Evolutionary conservation across 345 rosid species (phyloP).

Genomic region (Sonneratia alba): DNA sequence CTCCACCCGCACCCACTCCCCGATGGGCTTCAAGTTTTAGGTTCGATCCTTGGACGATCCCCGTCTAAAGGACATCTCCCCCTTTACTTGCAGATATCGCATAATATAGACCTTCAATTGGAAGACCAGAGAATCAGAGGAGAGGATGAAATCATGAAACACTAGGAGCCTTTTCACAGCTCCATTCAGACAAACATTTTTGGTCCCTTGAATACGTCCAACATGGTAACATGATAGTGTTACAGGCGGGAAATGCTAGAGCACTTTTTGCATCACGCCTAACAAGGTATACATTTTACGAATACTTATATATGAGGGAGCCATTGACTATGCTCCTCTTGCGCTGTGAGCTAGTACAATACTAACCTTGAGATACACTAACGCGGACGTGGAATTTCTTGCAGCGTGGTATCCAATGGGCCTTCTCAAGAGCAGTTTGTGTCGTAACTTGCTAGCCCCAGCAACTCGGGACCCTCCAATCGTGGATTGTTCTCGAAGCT

Average conservation of each 20-base stretch:
- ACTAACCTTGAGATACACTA: slow-evolving; percentile 9
- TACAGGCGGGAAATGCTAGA: slow-evolving; percentile 6
- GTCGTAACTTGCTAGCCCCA: slow-evolving; percentile 84
- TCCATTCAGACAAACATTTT: background rate
- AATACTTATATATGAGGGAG: background rate
- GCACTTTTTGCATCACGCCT: background rate
- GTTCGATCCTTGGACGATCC: too few species aligned
- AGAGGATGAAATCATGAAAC: background rate
- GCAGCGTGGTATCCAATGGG: background rate
- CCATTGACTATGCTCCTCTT: background rate
- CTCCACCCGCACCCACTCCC: background rate
- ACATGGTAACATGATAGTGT: background rate
- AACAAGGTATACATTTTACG: slow-evolving; percentile 6
- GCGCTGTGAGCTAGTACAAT: slow-evolving; percentile 16
- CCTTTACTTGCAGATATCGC: too few species aligned
- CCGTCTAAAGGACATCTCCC: too few species aligned
- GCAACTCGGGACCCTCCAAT: slow-evolving; percentile 84
- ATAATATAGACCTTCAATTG: background rate
- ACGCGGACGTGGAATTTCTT: background rate
- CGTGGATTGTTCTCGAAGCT: slow-evolving; percentile 90
- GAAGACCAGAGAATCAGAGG: background rate
- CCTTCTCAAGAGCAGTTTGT: slow-evolving; percentile 63
- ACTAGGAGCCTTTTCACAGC: background rate
- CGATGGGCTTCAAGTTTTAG: too few species aligned
- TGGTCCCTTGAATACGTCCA: background rate